These are phyloP conservation scores for Neofusicoccum sp. DNA, from an alignment of 2,329 filamentous ascomycete species.

Conservation along the genomic window DNA sequence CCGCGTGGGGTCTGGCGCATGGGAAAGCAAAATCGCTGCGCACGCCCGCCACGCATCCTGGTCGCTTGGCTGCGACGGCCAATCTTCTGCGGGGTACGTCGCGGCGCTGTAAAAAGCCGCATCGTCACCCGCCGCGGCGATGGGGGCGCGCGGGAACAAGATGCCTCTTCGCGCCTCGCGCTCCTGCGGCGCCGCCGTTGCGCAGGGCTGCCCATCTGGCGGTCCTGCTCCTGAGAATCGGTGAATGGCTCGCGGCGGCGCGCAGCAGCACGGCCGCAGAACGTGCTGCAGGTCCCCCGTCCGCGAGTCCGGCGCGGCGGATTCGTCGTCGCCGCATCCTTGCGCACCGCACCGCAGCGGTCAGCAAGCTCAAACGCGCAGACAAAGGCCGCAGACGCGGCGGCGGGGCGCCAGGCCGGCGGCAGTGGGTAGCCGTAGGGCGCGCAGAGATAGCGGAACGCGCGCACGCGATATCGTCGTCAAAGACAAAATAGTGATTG, in stretches of 20 bases:
- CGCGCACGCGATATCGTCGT: slow-evolving; percentile 12
- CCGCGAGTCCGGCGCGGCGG: slow-evolving; percentile 7
- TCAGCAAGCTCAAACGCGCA: slow-evolving; percentile 4
- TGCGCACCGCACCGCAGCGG: slow-evolving; percentile 1
- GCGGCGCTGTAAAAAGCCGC: slow-evolving; percentile 12
- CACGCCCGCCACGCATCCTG: background rate
- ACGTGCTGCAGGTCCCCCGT: slow-evolving; percentile 12
- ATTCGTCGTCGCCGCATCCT: slow-evolving; percentile 10
- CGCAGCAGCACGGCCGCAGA: slow-evolving; percentile 9
- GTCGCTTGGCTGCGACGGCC: slow-evolving; percentile 12
- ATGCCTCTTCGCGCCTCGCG: background rate
- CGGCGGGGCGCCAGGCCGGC: slow-evolving; percentile 6
- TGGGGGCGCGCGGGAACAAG: background rate
- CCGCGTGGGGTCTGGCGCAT: background rate
- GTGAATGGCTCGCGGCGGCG: background rate
- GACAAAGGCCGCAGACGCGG: background rate
- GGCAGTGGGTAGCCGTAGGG: slow-evolving; percentile 11
- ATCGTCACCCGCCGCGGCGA: slow-evolving; percentile 7
- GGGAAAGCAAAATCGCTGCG: slow-evolving; percentile 4
- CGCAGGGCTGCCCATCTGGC: slow-evolving; percentile 6
- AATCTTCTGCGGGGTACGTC: slow-evolving; percentile 13
- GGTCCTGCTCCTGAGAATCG: slow-evolving; percentile 5
- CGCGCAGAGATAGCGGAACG: slow-evolving; percentile 10
- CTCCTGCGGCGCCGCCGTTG: background rate
- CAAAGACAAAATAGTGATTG: slow-evolving; percentile 16